Base-by-base conservation (phyloP, 805 yeast genomes). In the Barnettozyma wickerhamii region DNA sequence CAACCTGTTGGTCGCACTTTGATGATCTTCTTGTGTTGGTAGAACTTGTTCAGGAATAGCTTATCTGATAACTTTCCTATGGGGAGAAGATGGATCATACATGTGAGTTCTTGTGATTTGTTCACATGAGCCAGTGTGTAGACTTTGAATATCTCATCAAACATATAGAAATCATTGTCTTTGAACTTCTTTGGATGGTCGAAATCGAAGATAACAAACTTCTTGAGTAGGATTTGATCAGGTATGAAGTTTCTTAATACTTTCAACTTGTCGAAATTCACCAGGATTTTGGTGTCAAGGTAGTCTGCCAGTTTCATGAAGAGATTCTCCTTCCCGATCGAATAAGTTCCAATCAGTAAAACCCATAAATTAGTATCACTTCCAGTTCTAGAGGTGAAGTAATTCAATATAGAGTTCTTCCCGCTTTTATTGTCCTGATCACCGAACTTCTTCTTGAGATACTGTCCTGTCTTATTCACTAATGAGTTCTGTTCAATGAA, bases 1-100 rank as follows among this genome's bases (percentile, higher is more conserved):
- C 98, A 93, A 0, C 98, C 98, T 0, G 97, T 89, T 0, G 98
- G 97, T 37, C 77, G 68, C 27, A 85, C 67, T 0, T 86, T 95
- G n/a, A 84, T 68, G 31, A 87, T 71, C 20, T 49, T 47, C 21
- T 42, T 45, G 31, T 40, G 41, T 10, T 43, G 24, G 30, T 43
- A 35, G 20, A 42, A 49, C 31, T 45, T 53, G 64, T 66, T 50
- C 46, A 41, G 48, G 47, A 39, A 62, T 43, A 35, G 54, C 47
- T 37, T 37, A 33, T 71, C 59, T 41, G 69, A 61, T 24, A 79
- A 61, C 20, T 81, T 76, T 3, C 72, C 64, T 75, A 91, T 74
- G 2, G 90, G 75, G 0, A 85, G 83, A 23, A 91, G 61, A 60
- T 91, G 96, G 0, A 90, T 81, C 37, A 71, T 71, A 30, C 55